Percentiles rank a stretch among this genome's conserved stretches.
Conservation (phyloP, 2,329 filamentous ascomycete species). For the Sarocladiaceae sp. region DNA sequence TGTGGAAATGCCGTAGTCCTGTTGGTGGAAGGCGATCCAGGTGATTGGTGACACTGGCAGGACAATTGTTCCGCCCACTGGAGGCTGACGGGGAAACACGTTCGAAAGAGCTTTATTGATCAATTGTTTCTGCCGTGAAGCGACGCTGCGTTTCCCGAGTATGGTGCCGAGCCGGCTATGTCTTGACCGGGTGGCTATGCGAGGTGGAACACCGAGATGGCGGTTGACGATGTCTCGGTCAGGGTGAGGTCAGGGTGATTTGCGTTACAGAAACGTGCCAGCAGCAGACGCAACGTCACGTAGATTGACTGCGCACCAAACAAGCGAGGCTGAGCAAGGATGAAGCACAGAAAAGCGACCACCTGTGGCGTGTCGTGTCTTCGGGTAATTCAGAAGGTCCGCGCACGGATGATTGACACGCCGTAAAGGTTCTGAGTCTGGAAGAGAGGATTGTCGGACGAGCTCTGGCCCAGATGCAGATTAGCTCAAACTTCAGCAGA, state of each 20-base stretch:
- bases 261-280: background rate
- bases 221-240: background rate
- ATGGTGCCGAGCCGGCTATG: background rate
- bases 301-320: too few species aligned
- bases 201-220: background rate
- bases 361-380: too few species aligned
- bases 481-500: too few species aligned
- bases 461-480: too few species aligned
- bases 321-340: too few species aligned
- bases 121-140: background rate
- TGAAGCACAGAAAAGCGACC: too few species aligned
- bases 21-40: background rate
- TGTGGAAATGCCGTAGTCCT: background rate
- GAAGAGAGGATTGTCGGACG: too few species aligned
- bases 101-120: background rate
- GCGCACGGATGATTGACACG: too few species aligned
- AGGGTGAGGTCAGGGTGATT: background rate
- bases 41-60: background rate
- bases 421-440: too few species aligned
- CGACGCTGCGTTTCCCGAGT: background rate
- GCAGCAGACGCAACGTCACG: too few species aligned
- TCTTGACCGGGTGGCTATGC: background rate
- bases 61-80: conserved; percentile 2
- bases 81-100: background rate
- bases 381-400: too few species aligned